These are phyloP conservation scores for Verticillium alfalfae DNA, from an alignment of 2,329 filamentous ascomycete genomes.

Conservation along the genomic window DNA sequence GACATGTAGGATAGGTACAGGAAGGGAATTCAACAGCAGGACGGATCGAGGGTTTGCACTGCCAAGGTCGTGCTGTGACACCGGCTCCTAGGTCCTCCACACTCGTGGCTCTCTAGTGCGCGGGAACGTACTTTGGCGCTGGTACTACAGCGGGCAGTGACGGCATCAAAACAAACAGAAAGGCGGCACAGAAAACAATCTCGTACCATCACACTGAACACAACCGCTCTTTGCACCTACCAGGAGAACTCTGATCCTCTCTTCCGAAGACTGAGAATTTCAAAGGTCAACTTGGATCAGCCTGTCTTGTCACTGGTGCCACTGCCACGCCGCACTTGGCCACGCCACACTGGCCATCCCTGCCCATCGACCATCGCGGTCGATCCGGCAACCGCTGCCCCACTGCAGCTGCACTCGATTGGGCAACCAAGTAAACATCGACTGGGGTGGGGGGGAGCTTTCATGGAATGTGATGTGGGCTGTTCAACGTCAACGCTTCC, in stretches of 20 bases:
- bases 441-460: background rate
- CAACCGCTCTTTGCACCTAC: no score
- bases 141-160: background rate
- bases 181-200: background rate
- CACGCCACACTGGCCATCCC: background rate
- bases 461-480: conserved; percentile 11
- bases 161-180: background rate
- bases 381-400: conserved; percentile 12
- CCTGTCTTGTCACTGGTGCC: no score
- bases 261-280: no score
- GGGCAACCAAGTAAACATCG: conserved; percentile 13
- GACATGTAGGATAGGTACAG: background rate
- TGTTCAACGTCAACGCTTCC: conserved; percentile 27
- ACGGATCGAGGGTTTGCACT: background rate
- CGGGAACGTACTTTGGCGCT: background rate
- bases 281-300: no score
- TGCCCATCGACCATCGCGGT: background rate
- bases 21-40: background rate
- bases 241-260: no score
- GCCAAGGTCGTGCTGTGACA: background rate
- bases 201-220: background rate
- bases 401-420: conserved; percentile 9
- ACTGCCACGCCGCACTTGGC: background rate
- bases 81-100: background rate
- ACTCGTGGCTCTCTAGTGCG: background rate